A percentile compares a stretch with the other conserved stretches of the same genome.
phyloP scores from a whole-genome alignment of 176 grass and related monocot species.

The Zoysia pacifica region DNA sequence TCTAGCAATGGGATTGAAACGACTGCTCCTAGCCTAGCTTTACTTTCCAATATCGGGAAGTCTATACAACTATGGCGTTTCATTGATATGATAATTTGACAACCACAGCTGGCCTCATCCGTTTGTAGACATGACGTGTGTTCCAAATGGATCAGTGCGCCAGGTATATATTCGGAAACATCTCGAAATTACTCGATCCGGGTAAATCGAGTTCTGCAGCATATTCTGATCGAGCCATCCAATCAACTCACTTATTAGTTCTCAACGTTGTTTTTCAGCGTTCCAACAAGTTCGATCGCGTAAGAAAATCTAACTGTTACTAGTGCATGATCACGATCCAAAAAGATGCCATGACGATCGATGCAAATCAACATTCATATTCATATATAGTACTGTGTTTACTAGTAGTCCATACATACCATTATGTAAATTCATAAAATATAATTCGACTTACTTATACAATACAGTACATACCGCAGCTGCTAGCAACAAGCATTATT shows the following conservation, averaged over 20 bases:
- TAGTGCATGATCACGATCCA: background rate
- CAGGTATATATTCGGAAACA: constrained; percentile 27
- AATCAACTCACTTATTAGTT: background rate
- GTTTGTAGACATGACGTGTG: background rate
- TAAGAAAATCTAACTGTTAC: no score
- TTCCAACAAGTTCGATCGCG: background rate
- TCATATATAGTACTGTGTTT: no score
- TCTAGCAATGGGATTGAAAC: no score
- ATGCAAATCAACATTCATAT: background rate
- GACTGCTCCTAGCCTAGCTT: no score
- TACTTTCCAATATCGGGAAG: background rate
- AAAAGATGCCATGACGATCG: background rate
- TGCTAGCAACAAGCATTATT: background rate
- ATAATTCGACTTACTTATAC: background rate
- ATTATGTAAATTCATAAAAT: background rate
- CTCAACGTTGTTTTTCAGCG: background rate
- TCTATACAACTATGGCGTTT: background rate
- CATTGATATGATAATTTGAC: background rate
- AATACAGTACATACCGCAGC: background rate
- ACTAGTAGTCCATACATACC: background rate
- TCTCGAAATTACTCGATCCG: constrained; percentile 5
- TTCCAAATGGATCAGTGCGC: constrained; percentile 4
- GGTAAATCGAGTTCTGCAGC: background rate
- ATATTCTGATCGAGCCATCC: background rate
- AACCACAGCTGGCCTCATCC: background rate